Evolutionary conservation across 2,329 filamentous ascomycete species (phyloP), one percentile per base, ranked within the genome.

Genomic region (Tolypocladium amazonense): DNA sequence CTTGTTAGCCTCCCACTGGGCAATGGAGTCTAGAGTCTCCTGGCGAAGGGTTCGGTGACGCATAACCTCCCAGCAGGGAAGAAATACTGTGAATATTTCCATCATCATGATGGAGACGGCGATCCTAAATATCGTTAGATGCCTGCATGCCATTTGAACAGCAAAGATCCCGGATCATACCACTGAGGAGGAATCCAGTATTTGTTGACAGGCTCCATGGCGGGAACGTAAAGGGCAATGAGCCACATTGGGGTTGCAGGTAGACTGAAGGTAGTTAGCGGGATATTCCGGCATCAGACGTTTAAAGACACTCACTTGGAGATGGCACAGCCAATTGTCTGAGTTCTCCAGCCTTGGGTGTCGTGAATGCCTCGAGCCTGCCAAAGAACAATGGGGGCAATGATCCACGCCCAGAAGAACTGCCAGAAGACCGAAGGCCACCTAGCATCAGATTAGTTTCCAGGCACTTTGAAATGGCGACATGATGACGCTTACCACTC

Each of bases 211-310:
- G 70, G 65, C 4, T 71, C 74, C 70, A 86, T 79, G 1, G 63
- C 74, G 7, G 81, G 77, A 1, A 76, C 74, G 60, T 81, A 77
- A 1, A 82, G 74, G 47, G 82, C 85, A 41, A 85, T 72, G 41
- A 88, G 77, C 82, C 84, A 88, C 73, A 88, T 78, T 0, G 86
- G 86, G 2, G 84, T 81, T 14, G 84, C 86, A 50, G 81, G 84
- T 12, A 88, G 76, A 54, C 82, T 84, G 47, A 33, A 30, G 18
- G 9, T 15, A n/a, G 58, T 61, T 54, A 61, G 62, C 35, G 37
- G 37, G 23, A 37, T 43, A n/a, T n/a, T 27, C 23, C 37, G n/a
- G 39, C 18, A 3, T 14, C 8, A 33, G 20, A n/a, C 6, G 33
- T 11, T 50, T n/a, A 39, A 6, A 56, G 14, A 33, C 18, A 69